Conservation (phyloP, 179 eudicot genomes). For the Heliamphora pulchella region DNA sequence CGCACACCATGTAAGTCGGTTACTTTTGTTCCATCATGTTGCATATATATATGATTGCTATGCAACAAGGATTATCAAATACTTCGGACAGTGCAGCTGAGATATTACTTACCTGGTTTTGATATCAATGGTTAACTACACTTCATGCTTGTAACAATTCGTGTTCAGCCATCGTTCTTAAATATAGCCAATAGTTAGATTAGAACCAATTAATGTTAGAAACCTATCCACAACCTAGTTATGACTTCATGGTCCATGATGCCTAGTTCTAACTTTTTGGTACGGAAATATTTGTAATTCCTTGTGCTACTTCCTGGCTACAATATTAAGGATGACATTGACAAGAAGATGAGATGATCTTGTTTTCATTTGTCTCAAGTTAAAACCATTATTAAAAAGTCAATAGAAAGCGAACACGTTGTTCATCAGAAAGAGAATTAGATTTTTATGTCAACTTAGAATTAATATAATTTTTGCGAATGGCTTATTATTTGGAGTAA, state of each 20-base stretch:
- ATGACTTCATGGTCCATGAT: too few species aligned
- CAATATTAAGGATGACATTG: background rate
- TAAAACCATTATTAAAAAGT: background rate
- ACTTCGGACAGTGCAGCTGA: background rate
- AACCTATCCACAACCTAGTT: background rate
- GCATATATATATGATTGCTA: constrained; percentile 6
- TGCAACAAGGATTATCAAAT: too few species aligned
- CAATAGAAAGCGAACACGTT: background rate
- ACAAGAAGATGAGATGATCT: background rate
- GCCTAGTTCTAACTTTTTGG: too few species aligned
- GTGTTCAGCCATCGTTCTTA: background rate
- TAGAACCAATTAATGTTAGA: background rate
- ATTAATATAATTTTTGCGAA: too few species aligned
- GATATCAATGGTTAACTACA: background rate
- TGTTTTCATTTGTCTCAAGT: background rate
- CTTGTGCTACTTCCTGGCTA: too few species aligned
- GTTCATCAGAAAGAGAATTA: background rate
- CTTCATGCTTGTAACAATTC: background rate
- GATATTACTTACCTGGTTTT: background rate
- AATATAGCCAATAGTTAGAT: background rate
- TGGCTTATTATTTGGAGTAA: too few species aligned
- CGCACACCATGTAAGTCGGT: too few species aligned
- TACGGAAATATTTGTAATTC: too few species aligned
- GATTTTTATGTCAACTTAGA: too few species aligned
- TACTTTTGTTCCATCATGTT: background rate